Percentiles rank a stretch among this genome's conserved stretches.
phyloP scores from a whole-genome alignment of 768 basidiomycete genomes.

The Fomitopsis serialis region DNA sequence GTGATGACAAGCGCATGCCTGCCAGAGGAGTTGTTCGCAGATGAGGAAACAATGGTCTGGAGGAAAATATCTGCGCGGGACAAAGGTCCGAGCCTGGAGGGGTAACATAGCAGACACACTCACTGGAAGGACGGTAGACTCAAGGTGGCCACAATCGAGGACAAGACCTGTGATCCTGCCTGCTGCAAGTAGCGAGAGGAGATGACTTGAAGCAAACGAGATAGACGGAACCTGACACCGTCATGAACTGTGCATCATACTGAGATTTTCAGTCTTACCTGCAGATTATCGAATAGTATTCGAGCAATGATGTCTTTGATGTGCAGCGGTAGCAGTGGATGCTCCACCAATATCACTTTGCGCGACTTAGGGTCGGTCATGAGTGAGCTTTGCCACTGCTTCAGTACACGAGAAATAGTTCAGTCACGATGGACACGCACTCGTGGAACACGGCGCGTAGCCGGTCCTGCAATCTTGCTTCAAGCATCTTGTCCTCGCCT shows the following conservation, averaged over 20 bases:
- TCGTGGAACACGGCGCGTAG: constrained; percentile 79
- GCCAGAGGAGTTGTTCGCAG: constrained; percentile 84
- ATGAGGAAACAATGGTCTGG: constrained; percentile 80
- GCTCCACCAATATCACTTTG: constrained; percentile 90
- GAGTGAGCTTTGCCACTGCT: constrained; percentile 56
- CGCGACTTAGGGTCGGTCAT: constrained; percentile 93
- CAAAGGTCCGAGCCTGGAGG: background rate
- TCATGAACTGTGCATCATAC: background rate
- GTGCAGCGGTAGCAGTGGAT: constrained; percentile 77
- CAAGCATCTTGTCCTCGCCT: constrained; percentile 73
- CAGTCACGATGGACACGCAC: constrained; percentile 40
- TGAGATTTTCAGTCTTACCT: constrained; percentile 41
- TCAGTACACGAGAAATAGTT: constrained; percentile 9
- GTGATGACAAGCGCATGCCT: constrained; percentile 73
- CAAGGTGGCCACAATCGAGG: constrained; percentile 87
- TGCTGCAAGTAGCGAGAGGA: constrained; percentile 78
- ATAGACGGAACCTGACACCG: constrained; percentile 77
- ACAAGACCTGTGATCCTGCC: constrained; percentile 93
- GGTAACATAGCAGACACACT: constrained; percentile 22
- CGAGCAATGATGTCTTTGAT: constrained; percentile 87
- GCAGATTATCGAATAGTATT: constrained; percentile 84
- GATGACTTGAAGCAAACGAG: constrained; percentile 86
- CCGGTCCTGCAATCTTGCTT: constrained; percentile 59
- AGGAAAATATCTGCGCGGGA: constrained; percentile 73
- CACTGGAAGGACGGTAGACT: constrained; percentile 85